phyloP scores from a whole-genome alignment of 768 basidiomycete species.

The Pholiota microspora region DNA sequence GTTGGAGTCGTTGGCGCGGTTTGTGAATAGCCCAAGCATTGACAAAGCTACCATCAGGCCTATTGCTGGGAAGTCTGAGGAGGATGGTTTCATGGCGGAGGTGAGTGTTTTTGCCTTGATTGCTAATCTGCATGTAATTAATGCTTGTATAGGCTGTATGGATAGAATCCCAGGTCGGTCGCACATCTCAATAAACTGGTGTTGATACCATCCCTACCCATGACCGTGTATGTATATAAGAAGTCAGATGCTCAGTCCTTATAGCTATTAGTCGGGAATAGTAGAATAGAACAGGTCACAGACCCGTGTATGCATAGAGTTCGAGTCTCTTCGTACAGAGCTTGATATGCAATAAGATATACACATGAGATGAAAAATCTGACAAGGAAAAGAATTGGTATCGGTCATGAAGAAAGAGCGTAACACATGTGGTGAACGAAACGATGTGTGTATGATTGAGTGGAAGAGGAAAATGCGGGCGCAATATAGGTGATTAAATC shows the following conservation, averaged over 20 bases:
- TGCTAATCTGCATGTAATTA: conserved; percentile 1
- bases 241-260: not conserved
- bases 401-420: conserved; percentile 15
- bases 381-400: not conserved
- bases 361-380: conserved; percentile 13
- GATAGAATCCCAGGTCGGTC: conserved; percentile 33
- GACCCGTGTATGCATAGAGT: conserved; percentile 5
- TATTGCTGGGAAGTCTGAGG: conserved; percentile 47
- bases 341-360: conserved; percentile 7
- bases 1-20: conserved; percentile 49
- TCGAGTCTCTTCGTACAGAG: conserved; percentile 10
- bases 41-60: conserved; percentile 41
- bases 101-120: conserved; percentile 32
- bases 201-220: too few species aligned
- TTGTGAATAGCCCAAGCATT: conserved; percentile 67
- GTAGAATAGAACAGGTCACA: conserved; percentile 4
- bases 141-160: conserved; percentile 37
- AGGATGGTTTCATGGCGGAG: conserved; percentile 48
- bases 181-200: not conserved
- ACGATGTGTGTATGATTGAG: conserved; percentile 2
- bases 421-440: not conserved
- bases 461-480: conserved; percentile 1
- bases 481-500: conserved; percentile 2
- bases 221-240: not conserved
- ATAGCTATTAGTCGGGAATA: conserved; percentile 3